A percentile compares a stretch with the other conserved stretches of the same genome.
phyloP scores from a whole-genome alignment of 2,329 filamentous ascomycete genomes.

The Cladosporium colombiae region DNA sequence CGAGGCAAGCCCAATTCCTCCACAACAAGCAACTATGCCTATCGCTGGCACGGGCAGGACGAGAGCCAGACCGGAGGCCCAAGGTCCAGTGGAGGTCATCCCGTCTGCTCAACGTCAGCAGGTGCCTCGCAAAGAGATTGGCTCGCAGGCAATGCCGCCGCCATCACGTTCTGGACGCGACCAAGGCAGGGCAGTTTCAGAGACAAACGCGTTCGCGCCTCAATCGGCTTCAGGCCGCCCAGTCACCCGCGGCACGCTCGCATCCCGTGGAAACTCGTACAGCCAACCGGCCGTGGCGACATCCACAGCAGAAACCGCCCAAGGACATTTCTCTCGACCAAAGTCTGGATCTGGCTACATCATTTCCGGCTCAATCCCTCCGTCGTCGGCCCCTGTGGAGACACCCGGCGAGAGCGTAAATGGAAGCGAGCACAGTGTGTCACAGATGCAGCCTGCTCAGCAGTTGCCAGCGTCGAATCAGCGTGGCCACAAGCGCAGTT shows the following conservation, averaged over 20 bases:
- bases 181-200: slow-evolving; percentile 55
- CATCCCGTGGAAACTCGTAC: slow-evolving; percentile 75
- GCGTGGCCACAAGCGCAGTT: slow-evolving; percentile 66
- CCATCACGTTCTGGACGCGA: slow-evolving; percentile 43
- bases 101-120: slow-evolving; percentile 32
- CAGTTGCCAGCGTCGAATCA: slow-evolving; percentile 15
- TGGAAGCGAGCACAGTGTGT: slow-evolving; percentile 53
- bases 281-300: slow-evolving; percentile 85
- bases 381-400: neutral
- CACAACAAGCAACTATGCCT: slow-evolving; percentile 39
- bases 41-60: slow-evolving; percentile 41
- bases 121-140: slow-evolving; percentile 27
- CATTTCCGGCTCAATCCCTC: slow-evolving; percentile 66
- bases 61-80: slow-evolving; percentile 56
- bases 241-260: slow-evolving; percentile 78
- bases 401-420: slow-evolving; percentile 13
- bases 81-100: slow-evolving; percentile 52
- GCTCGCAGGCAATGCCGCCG: slow-evolving; percentile 36
- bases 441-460: slow-evolving; percentile 47
- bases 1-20: slow-evolving; percentile 44
- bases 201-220: slow-evolving; percentile 39
- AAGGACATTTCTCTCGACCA: slow-evolving; percentile 83
- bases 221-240: slow-evolving; percentile 59
- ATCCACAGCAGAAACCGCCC: slow-evolving; percentile 82
- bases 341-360: slow-evolving; percentile 66